Percentiles rank a stretch among this genome's conserved stretches.
phyloP scores from a whole-genome alignment of 163 green algal species.

The Prototheca wickerhamii region DNA sequence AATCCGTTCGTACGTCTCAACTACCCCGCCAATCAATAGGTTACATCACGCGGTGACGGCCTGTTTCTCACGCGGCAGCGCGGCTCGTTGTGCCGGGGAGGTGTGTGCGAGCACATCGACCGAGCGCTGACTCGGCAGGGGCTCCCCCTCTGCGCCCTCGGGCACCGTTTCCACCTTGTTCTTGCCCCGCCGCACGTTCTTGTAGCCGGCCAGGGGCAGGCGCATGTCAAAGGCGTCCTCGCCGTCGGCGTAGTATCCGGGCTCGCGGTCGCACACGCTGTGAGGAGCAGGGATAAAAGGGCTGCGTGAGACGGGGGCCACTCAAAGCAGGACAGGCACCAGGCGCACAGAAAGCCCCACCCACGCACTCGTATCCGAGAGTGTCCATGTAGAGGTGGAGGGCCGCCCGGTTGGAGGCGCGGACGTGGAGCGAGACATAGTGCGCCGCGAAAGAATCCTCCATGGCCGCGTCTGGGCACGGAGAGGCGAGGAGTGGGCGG shows the following conservation, averaged over 20 bases:
- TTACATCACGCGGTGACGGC: too few species aligned
- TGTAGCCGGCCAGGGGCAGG: constrained; percentile 36
- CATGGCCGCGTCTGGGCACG: constrained; percentile 80
- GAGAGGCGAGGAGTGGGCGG: background rate
- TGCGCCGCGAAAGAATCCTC: constrained; percentile 83
- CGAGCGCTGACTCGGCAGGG: background rate
- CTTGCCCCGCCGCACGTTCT: background rate
- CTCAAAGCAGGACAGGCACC: background rate
- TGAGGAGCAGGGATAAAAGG: background rate
- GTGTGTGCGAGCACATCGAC: background rate
- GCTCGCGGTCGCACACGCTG: constrained; percentile 84
- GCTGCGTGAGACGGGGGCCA: background rate
- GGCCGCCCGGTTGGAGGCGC: constrained; percentile 88
- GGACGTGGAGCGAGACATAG: constrained; percentile 93
- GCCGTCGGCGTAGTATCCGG: constrained; percentile 95
- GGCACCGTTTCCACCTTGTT: background rate
- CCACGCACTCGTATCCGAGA: constrained; percentile 82
- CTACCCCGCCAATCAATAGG: too few species aligned
- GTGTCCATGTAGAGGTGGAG: constrained; percentile 94
- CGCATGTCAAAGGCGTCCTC: constrained; percentile 98
- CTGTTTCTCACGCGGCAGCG: background rate
- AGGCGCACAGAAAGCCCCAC: background rate
- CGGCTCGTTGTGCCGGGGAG: background rate
- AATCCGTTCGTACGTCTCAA: too few species aligned
- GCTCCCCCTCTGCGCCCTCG: background rate